Evolutionary conservation across 2,329 filamentous ascomycete species (phyloP).

Genomic region (Penicillium sp.): DNA sequence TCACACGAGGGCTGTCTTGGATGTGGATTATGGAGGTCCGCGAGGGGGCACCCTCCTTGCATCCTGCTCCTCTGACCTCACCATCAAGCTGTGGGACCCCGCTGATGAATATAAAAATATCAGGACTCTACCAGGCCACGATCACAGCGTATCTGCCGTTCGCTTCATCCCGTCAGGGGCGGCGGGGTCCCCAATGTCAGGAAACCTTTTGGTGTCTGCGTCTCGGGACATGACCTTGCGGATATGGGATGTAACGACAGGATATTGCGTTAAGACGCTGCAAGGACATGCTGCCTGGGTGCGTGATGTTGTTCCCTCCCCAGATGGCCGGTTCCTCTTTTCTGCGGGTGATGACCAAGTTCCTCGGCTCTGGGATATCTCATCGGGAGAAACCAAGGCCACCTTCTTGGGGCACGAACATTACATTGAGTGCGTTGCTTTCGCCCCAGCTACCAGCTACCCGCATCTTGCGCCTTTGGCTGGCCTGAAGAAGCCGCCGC

Average conservation of each 20-base stretch:
- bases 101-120: conserved; percentile 94
- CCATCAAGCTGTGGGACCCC: conserved; percentile 94
- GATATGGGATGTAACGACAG: conserved; percentile 91
- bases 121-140: conserved; percentile 83
- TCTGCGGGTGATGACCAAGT: conserved; percentile 83
- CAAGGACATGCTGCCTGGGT: conserved; percentile 87
- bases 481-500: conserved; percentile 78
- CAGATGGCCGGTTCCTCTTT: conserved; percentile 79
- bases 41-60: conserved; percentile 75
- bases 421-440: conserved; percentile 78
- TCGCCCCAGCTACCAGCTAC: conserved; percentile 80
- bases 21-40: conserved; percentile 87
- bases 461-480: conserved; percentile 73
- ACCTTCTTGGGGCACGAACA: conserved; percentile 86
- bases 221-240: conserved; percentile 81
- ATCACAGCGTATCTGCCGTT: conserved; percentile 86
- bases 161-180: conserved; percentile 84
- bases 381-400: conserved; percentile 71
- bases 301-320: conserved; percentile 78
- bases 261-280: conserved; percentile 89
- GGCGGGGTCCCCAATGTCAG: conserved; percentile 73
- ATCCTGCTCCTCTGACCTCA: conserved; percentile 84
- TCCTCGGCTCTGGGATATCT: conserved; percentile 81
- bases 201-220: conserved; percentile 82
- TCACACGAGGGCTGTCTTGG: conserved; percentile 83